Base-by-base conservation (phyloP, 352 stramenopile genomes). In the Phytophthora megakarya region DNA sequence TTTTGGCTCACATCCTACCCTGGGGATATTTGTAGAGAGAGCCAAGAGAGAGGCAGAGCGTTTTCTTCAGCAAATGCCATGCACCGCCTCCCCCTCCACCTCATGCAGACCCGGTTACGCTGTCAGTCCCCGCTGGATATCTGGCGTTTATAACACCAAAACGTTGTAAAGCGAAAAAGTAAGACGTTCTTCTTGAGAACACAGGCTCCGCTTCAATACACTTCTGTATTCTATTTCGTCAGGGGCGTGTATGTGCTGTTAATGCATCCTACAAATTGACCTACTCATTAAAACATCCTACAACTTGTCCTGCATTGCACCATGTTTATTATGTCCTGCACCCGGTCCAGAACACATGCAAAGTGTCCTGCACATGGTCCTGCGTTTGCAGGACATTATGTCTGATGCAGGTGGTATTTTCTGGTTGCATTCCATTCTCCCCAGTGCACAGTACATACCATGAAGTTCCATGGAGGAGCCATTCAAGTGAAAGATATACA, bases 81-180 rank as follows among this genome's bases (percentile, higher is more conserved):
- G 38, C 38, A 45, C n/a, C 38, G 38, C 38, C 7, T 1, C n/a
- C 38, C 5, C 16, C 38, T 16, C 38, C 7, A 0, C n/a, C 38
- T 10, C 16, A 80, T 83, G 18, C 80, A 90, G 56, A 51, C 90
- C 59, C 45, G 84, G 58, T 45, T 7, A 8, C n/a, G 15, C 9
- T 23, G 76, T 38, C 32, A 11, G 32, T 38, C 3, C 32, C 32
- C 8, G 80, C 65, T 69, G 82, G 57, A 66, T 72, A 13, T 47
- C 73, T 64, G 93, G 94, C 71, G 58, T 45, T 45, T 25, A 7
- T 3, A 37, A 40, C 15, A 26, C 43, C 43, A 37, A 49, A 49
- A 23, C 43, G 43, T 12, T 23, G 25, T 13, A 49, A 49, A 49
- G 23, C 16, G 21, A 49, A 49, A 49, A 49, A 32, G 43, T 38